Evolutionary conservation across 2,329 filamentous ascomycete species (phyloP), one percentile per base, ranked within the genome.

Genomic region (Alternaria burnsii): DNA sequence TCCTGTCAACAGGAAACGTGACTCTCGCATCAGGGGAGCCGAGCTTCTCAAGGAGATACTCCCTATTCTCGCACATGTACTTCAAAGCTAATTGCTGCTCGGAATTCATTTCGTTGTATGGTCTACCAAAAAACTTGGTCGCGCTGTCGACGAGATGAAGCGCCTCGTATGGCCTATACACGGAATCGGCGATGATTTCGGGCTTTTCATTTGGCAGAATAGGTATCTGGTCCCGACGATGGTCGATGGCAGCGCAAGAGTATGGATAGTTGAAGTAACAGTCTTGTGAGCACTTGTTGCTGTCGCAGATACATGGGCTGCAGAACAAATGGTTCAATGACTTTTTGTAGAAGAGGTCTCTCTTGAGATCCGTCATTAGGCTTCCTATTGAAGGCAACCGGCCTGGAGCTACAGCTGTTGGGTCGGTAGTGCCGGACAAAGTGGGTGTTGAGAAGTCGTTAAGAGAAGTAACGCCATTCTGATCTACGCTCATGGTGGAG

Each of bases 151-250:
- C 46, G 3, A 48, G 5, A 20, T 36, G 30, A 12, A 48, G 46
- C 18, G 46, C 44, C 14, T 48, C 44, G 7, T 48, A 48, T 6
- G 2, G 18, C 16, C 44, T 34, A 1, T 4, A 3, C 9, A 4
- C 11, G 12, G 44, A 10, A 3, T 6, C 0, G 44, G 0, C 1
- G 2, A 32, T 1, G 12, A 16, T 12, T 0, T 4, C 5, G 28
- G 44, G 44, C 4, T 28, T 14, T n/a, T 47, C 1, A 2, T 1
- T 1, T 11, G 44, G 44, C 20, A 47, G 6, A 20, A 47, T 34
- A 16, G 11, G 2, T 30, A 48, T 48, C 2, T 48, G 9, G 28
- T 22, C 20, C 4, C n/a, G 18, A 16, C 0, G 4, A 22, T 48
- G 28, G 1, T 10, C 4, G 9, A 20, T 18, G 1, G 0, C 3